Conservation (phyloP, 106 monocot species). For the Apostasia shenzhenica region DNA sequence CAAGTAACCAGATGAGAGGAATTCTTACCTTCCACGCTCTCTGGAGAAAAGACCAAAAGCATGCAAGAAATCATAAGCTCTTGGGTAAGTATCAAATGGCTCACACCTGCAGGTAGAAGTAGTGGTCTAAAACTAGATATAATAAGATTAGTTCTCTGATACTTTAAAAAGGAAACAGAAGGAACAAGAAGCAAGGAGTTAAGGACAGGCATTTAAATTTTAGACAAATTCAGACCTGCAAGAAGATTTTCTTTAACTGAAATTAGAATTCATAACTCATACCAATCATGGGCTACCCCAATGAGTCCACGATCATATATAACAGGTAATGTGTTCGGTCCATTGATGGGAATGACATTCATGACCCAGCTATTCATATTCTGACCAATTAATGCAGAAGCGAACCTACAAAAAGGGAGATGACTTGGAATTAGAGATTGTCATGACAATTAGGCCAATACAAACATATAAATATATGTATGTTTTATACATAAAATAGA, state of each 20-base stretch:
- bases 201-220: no score
- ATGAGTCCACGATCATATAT: constrained; percentile 93
- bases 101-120: constrained; percentile 48
- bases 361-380: constrained; percentile 83
- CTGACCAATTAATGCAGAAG: constrained; percentile 64
- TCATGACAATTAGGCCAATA: no score
- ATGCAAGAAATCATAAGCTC: constrained; percentile 77
- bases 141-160: no score
- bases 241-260: no score
- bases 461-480: no score
- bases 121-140: no score
- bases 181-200: neutral
- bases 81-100: constrained; percentile 84
- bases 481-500: no score
- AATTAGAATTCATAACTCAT: constrained; percentile 9
- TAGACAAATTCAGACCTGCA: no score
- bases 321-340: constrained; percentile 80
- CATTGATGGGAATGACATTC: constrained; percentile 77
- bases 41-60: constrained; percentile 61
- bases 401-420: constrained; percentile 48
- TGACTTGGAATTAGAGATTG: neutral
- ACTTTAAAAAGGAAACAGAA: no score
- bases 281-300: constrained; percentile 92
- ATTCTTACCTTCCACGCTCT: constrained; percentile 47
- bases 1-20: neutral